Evolutionary conservation across 352 stramenopile genomes (phyloP).

Genomic region (Aphanomyces euteiches): DNA sequence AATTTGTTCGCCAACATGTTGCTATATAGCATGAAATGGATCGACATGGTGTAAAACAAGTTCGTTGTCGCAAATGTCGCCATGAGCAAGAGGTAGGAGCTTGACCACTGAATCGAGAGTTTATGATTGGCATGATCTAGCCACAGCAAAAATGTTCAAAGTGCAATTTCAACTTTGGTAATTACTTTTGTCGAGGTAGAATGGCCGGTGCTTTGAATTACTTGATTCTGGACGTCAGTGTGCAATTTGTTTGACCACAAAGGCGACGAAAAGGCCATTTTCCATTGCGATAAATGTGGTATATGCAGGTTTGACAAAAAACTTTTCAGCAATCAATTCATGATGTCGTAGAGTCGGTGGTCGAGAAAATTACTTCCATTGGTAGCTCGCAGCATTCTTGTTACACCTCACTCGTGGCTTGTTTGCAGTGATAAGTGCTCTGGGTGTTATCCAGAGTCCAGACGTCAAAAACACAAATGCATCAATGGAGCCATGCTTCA

Average conservation of each 20-base stretch:
- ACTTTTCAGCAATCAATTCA: neutral
- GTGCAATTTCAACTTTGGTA: slow-evolving; percentile 13
- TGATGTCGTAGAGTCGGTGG: slow-evolving; percentile 52
- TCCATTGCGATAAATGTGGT: slow-evolving; percentile 21
- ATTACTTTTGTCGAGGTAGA: slow-evolving; percentile 23
- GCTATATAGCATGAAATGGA: slow-evolving; percentile 55
- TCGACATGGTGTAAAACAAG: slow-evolving; percentile 62
- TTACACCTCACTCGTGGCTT: neutral
- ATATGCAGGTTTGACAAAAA: slow-evolving; percentile 19
- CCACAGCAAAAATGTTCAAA: slow-evolving; percentile 20
- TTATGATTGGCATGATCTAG: neutral
- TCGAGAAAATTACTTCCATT: slow-evolving; percentile 78
- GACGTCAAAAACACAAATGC: slow-evolving; percentile 72
- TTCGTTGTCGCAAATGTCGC: slow-evolving; percentile 62
- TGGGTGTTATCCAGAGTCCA: slow-evolving; percentile 68
- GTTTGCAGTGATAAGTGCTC: slow-evolving; percentile 47
- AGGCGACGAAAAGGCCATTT: slow-evolving; percentile 22
- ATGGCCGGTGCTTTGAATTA: no score
- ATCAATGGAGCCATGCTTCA: slow-evolving; percentile 75
- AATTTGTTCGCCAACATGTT: no score
- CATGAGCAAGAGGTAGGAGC: slow-evolving; percentile 50
- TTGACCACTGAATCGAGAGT: neutral
- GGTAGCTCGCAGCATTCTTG: slow-evolving; percentile 12
- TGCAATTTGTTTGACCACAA: slow-evolving; percentile 27
- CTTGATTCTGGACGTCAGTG: neutral